A percentile compares a stretch with the other conserved stretches of the same genome.
Conservation (phyloP, 441 rosid species). For the Erodium moschatum region DNA sequence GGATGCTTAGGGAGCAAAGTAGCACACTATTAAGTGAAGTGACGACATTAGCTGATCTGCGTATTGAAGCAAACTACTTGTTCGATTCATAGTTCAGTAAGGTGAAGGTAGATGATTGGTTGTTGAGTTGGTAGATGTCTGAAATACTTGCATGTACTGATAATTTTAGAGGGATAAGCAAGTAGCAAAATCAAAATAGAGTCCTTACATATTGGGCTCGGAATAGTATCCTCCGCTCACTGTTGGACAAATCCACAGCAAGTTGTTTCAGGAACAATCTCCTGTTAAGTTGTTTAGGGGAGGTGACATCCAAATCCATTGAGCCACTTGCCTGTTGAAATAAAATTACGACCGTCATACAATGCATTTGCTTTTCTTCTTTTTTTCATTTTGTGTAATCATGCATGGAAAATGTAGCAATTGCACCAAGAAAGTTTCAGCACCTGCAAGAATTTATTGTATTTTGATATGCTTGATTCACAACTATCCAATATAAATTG, state of each 20-base stretch:
- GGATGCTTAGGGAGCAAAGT: neutral
- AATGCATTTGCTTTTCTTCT: neutral
- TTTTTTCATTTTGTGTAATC: neutral
- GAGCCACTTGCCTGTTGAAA: slow-evolving; percentile 67
- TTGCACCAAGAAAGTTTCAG: slow-evolving; percentile 1
- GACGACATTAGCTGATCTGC: neutral
- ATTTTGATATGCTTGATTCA: slow-evolving; percentile 81
- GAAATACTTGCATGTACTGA: neutral
- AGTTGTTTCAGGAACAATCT: slow-evolving; percentile 81
- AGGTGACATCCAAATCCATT: slow-evolving; percentile 89
- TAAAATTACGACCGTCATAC: neutral
- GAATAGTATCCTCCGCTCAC: slow-evolving; percentile 73
- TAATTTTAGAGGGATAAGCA: slow-evolving; percentile 10
- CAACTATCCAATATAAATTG: slow-evolving; percentile 73
- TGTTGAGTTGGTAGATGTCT: too few species aligned
- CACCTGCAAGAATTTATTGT: slow-evolving; percentile 79
- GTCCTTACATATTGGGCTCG: slow-evolving; percentile 80
- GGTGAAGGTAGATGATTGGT: neutral
- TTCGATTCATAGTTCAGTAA: neutral
- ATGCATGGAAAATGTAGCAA: neutral
- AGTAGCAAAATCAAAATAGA: slow-evolving; percentile 1
- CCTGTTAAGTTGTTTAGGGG: slow-evolving; percentile 82
- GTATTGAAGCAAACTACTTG: neutral
- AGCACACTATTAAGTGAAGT: too few species aligned
- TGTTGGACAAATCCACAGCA: slow-evolving; percentile 81